These are phyloP conservation scores for Fusarium oligoseptatum DNA, from an alignment of 2,329 filamentous ascomycete genomes.

Conservation along the genomic window DNA sequence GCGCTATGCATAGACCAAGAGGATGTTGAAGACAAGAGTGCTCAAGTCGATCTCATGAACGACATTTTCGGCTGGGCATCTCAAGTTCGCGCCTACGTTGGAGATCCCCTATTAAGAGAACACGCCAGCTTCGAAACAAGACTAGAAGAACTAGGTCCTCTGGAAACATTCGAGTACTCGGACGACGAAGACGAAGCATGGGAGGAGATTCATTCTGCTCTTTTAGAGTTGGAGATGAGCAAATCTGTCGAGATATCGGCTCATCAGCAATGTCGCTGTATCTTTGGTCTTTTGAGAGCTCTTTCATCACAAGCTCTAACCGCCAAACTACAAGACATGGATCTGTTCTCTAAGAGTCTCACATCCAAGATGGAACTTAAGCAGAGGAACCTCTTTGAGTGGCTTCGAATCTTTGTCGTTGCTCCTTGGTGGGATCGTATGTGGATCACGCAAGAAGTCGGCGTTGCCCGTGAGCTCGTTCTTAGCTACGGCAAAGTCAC, in stretches of 20 bases:
- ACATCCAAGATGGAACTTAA: constrained; percentile 16
- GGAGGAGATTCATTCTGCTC: constrained; percentile 5
- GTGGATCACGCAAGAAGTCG: constrained; percentile 41
- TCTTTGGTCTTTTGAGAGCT: constrained; percentile 23
- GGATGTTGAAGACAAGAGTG: constrained; percentile 39
- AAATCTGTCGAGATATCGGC: constrained; percentile 3
- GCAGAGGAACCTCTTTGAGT: constrained; percentile 33
- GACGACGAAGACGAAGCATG: constrained; percentile 1
- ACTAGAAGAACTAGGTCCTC: constrained; percentile 14
- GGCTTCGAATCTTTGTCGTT: constrained; percentile 33
- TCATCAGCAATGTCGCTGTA: constrained; percentile 24
- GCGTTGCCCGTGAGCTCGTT: constrained; percentile 29
- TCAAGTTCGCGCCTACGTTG: constrained; percentile 33
- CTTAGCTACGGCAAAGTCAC: constrained; percentile 31
- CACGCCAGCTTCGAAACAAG: constrained; percentile 11
- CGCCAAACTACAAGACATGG: constrained; percentile 2
- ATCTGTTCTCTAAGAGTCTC: constrained; percentile 7
- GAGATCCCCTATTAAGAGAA: constrained; percentile 17
- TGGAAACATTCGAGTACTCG: constrained; percentile 20
- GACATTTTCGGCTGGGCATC: constrained; percentile 41
- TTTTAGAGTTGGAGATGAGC: constrained; percentile 15
- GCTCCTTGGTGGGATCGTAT: constrained; percentile 42
- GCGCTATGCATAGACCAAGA: constrained; percentile 46
- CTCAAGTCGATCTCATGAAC: constrained; percentile 42
- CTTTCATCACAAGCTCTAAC: constrained; percentile 11